phyloP scores from a whole-genome alignment of 2,329 filamentous ascomycete genomes.

The Annulohypoxylon truncatum region DNA sequence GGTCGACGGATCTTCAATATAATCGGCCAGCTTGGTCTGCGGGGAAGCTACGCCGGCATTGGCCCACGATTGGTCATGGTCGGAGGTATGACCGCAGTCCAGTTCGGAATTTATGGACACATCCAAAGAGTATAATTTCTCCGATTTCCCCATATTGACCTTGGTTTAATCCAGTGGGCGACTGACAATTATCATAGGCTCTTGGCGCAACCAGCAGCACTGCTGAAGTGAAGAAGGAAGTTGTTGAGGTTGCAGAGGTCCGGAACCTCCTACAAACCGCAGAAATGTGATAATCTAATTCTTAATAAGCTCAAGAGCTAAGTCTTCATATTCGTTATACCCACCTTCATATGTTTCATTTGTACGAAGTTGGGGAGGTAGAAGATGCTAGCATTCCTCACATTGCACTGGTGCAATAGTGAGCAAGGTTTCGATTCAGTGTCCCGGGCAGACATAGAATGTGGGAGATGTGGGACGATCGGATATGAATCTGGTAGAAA shows the following conservation, averaged over 20 bases:
- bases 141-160: neutral
- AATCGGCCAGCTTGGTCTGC: conserved; percentile 42
- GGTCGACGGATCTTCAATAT: conserved; percentile 43
- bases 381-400: conserved; percentile 14
- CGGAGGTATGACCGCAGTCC: conserved; percentile 45
- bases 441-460: conserved; percentile 6
- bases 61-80: conserved; percentile 45
- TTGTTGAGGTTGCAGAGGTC: conserved; percentile 24
- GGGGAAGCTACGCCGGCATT: conserved; percentile 44
- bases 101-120: conserved; percentile 46
- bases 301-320: neutral
- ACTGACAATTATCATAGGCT: conserved; percentile 32
- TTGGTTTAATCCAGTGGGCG: neutral
- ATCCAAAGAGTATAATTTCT: conserved; percentile 41
- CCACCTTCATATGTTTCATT: conserved; percentile 4
- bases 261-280: conserved; percentile 22
- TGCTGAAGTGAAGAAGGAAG: conserved; percentile 26
- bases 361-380: neutral
- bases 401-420: conserved; percentile 10
- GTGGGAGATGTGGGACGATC: conserved; percentile 10
- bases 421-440: conserved; percentile 1
- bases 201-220: conserved; percentile 29
- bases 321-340: conserved; percentile 13
- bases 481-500: conserved; percentile 8
- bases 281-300: conserved; percentile 27